Evolutionary conservation across 306 rosid genomes (phyloP), one percentile per base, ranked within the genome.

Genomic region (Alnus glutinosa): DNA sequence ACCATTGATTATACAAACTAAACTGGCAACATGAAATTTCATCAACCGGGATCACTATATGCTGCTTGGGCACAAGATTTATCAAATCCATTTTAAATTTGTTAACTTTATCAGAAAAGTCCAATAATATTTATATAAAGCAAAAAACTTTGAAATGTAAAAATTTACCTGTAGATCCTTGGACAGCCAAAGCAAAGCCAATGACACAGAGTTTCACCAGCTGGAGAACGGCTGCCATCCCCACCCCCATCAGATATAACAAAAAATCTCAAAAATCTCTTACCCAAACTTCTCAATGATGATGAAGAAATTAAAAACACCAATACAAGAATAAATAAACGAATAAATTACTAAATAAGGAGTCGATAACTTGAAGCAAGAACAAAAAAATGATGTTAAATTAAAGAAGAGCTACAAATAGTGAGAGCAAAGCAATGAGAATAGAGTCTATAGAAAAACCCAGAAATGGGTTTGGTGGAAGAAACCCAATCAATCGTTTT

Each of bases 151-250:
- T 7, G 9, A 64, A 64, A 15, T 37, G 4, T 4, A 64, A 64
- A 71, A 14, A 36, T 46, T 77, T 81, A 95, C 99, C 99, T 68
- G 85, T 62, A 75, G 94, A 89, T 88, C 90, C 96, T 86, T 76
- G 90, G 49, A 85, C 80, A 51, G 83, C 79, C 78, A 90, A 80
- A 77, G 73, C 86, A 84, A 83, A 84, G 69, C 78, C 78, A 82
- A 89, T 69, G 84, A 90, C 28, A 77, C 54, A 86, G 77, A 95
- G 84, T 75, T 86, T 80, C 83, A 88, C 52, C 80, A 88, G 89
- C 86, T 82, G 85, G 76, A 86, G 84, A 81, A 86, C 63, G 75
- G 85, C 54, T 59, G 78, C 73, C 85, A 75, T 77, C 84, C 88
- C 83, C 83, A 86, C 39, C 89, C 80, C 76, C 92, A 88, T 89